Conservation (phyloP, 306 rosid species). For the Abrus pulchellus region DNA sequence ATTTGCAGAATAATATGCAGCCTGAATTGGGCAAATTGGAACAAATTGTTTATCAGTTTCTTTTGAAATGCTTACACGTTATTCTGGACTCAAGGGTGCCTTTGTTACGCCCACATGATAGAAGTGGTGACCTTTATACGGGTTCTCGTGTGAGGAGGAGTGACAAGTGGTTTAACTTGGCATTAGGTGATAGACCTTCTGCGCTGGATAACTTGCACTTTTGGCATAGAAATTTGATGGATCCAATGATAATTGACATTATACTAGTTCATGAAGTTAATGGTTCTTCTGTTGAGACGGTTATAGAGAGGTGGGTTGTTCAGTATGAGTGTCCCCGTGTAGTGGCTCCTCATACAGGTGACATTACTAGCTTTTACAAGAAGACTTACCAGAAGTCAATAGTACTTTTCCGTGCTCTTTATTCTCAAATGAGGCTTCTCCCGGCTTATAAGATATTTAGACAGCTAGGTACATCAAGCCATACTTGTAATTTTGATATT, state of each 20-base stretch:
- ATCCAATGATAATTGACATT: conserved; percentile 82
- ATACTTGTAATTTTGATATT: conserved; percentile 70
- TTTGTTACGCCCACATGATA: conserved; percentile 62
- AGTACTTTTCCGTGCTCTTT: conserved; percentile 72
- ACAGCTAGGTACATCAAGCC: conserved; percentile 64
- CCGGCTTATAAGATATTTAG: conserved; percentile 78
- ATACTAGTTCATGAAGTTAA: conserved; percentile 73
- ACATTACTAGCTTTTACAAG: conserved; percentile 64
- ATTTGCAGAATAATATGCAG: conserved; percentile 71
- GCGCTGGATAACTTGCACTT: conserved; percentile 76
- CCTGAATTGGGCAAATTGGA: conserved; percentile 81
- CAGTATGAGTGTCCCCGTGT: conserved; percentile 76
- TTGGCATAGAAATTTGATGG: conserved; percentile 85
- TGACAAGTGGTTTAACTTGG: conserved; percentile 88
- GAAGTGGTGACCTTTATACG: conserved; percentile 64
- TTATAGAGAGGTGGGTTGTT: conserved; percentile 91
- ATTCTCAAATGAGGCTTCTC: conserved; percentile 82
- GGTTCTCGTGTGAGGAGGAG: conserved; percentile 69
- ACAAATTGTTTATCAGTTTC: conserved; percentile 79
- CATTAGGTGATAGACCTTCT: conserved; percentile 79
- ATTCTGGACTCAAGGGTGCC: conserved; percentile 85
- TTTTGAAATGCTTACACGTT: conserved; percentile 76
- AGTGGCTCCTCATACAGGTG: conserved; percentile 66
- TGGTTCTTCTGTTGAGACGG: conserved; percentile 71
- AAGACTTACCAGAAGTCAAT: conserved; percentile 83